Percentiles rank a stretch among this genome's conserved stretches.
Conservation (phyloP, 495 filamentous ascomycete genomes). For the Friedmanniomyces simplex region DNA sequence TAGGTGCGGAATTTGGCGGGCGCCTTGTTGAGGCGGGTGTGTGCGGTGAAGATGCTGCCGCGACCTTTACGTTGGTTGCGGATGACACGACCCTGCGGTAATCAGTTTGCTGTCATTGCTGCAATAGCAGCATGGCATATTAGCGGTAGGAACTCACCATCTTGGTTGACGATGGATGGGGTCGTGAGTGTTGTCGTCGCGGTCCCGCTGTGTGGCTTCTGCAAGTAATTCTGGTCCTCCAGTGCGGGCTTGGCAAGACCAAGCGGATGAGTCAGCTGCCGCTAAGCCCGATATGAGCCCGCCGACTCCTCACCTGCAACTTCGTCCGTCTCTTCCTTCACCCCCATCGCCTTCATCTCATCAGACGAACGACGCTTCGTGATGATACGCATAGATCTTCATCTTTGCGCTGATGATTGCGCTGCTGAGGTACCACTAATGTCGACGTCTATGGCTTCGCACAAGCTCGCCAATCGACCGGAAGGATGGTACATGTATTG, state of each 20-base stretch:
- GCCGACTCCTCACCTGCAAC: too few relatives aligned
- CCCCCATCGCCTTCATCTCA: too few relatives aligned
- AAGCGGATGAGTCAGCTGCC: not conserved
- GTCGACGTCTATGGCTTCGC: too few relatives aligned
- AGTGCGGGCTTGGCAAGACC: not conserved
- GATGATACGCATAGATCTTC: too few relatives aligned
- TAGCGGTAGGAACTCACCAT: conserved; percentile 1
- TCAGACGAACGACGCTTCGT: too few relatives aligned
- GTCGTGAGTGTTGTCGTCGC: conserved; percentile 10
- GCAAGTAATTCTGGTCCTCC: not conserved
- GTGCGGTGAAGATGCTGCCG: conserved; percentile 92
- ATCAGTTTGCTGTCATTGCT: not conserved
- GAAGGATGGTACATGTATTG: too few relatives aligned
- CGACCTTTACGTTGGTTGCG: conserved; percentile 64
- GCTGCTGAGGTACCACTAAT: too few relatives aligned
- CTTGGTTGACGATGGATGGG: conserved; percentile 7
- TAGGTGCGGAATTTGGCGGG: conserved; percentile 87
- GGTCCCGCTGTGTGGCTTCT: not conserved
- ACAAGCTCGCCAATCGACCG: too few relatives aligned
- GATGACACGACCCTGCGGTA: conserved; percentile 59
- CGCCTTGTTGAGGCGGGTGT: conserved; percentile 88
- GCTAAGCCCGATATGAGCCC: too few relatives aligned
- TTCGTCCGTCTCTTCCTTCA: too few relatives aligned
- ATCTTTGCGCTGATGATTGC: too few relatives aligned
- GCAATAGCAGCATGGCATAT: not conserved